These are phyloP conservation scores for Silene conica DNA, from an alignment of 148 eudicot species.

Conservation along the genomic window DNA sequence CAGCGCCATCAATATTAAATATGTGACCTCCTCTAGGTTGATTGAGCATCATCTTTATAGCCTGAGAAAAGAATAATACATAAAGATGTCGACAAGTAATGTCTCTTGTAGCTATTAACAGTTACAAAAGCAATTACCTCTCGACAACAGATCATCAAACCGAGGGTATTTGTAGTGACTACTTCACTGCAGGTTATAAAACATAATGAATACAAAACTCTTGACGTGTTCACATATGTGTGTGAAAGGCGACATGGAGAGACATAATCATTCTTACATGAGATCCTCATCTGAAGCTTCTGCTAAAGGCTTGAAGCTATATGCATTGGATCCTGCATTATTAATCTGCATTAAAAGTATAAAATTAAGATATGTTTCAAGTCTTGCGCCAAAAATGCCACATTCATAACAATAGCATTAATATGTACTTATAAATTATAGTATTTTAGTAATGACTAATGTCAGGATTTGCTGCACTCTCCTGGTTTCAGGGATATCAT, in stretches of 20 bases:
- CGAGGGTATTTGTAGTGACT: conserved; percentile 93
- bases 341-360: conserved; percentile 68
- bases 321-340: conserved; percentile 99
- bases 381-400: not conserved
- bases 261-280: conserved; percentile 44
- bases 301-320: conserved; percentile 82
- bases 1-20: conserved; percentile 96
- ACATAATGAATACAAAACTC: not conserved
- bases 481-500: not conserved
- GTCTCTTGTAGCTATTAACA: conserved; percentile 3
- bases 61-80: conserved; percentile 38
- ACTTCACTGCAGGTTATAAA: conserved; percentile 60
- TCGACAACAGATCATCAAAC: conserved; percentile 96
- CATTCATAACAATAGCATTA: not conserved
- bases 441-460: no score
- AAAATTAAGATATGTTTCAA: conserved; percentile 24
- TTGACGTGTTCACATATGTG: conserved; percentile 4
- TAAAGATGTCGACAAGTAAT: conserved; percentile 8
- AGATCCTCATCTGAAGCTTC: conserved; percentile 98
- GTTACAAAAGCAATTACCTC: conserved; percentile 51
- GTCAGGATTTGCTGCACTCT: no score
- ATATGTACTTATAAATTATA: not conserved
- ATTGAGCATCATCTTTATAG: conserved; percentile 83
- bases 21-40: conserved; percentile 91
- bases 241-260: not conserved